Conservation (phyloP, 2,329 filamentous ascomycete species). For the Fusarium sp. region DNA sequence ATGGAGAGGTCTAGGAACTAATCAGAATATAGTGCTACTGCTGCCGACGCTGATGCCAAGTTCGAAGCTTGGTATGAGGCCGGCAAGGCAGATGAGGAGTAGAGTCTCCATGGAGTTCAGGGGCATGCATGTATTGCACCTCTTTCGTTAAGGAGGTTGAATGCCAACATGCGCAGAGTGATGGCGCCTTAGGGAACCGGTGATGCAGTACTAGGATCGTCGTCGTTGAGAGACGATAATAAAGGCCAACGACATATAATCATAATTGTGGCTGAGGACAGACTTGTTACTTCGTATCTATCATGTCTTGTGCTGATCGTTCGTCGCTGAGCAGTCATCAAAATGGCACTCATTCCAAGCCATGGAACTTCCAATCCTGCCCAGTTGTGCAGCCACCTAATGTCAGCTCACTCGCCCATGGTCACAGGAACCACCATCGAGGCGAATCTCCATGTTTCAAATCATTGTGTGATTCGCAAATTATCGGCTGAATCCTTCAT, state of each 20-base stretch:
- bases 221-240: background rate
- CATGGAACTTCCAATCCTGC: too few relatives aligned
- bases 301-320: too few relatives aligned
- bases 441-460: background rate
- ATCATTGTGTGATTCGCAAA: constrained; percentile 6
- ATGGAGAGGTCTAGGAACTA: background rate
- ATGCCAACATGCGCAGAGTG: background rate
- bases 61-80: constrained; percentile 36
- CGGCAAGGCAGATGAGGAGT: background rate
- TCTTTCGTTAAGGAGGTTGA: background rate
- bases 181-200: background rate
- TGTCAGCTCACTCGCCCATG: background rate
- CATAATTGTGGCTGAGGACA: too few relatives aligned
- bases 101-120: background rate
- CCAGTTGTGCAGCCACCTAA: background rate
- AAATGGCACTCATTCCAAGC: too few relatives aligned
- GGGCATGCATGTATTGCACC: background rate
- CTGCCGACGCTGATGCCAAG: constrained; percentile 10
- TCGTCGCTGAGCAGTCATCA: too few relatives aligned
- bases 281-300: too few relatives aligned
- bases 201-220: background rate
- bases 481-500: background rate
- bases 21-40: constrained; percentile 31
- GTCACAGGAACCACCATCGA: background rate
- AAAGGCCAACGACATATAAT: too few relatives aligned